Conservation (phyloP, 2,329 filamentous ascomycete species). For the Cercospora nicotianae region DNA sequence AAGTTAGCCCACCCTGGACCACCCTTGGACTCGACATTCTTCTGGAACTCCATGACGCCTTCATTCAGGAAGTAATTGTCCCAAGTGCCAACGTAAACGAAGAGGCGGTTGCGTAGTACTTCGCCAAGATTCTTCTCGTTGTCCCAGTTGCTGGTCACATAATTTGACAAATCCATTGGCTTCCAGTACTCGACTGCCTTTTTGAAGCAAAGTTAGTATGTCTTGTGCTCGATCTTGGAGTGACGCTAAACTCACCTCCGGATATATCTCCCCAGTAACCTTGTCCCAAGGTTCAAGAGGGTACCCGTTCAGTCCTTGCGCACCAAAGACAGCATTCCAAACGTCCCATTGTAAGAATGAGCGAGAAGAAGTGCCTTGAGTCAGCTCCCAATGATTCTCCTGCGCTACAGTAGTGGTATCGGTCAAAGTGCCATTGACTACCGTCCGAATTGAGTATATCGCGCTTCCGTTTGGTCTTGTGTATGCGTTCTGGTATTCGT, state of each 20-base stretch:
- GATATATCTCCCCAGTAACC: constrained; percentile 43
- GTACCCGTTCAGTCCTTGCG: constrained; percentile 42
- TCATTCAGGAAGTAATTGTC: constrained; percentile 43
- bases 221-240: background rate
- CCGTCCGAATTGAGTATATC: constrained; percentile 38
- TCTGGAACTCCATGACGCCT: constrained; percentile 41
- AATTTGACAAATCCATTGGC: constrained; percentile 39
- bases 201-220: background rate
- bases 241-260: constrained; percentile 13
- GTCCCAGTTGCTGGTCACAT: constrained; percentile 35
- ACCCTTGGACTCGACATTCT: constrained; percentile 36
- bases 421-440: constrained; percentile 30
- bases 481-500: constrained; percentile 37
- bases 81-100: constrained; percentile 40
- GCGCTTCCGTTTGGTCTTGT: constrained; percentile 29
- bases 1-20: constrained; percentile 42
- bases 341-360: constrained; percentile 42
- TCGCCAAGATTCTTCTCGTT: constrained; percentile 36
- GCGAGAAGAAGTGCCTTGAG: constrained; percentile 40
- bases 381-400: constrained; percentile 41
- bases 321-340: constrained; percentile 43
- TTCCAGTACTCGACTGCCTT: constrained; percentile 42
- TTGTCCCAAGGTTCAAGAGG: constrained; percentile 44
- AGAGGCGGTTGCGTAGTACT: constrained; percentile 37
- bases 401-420: constrained; percentile 26